Percentiles rank a stretch among this genome's conserved stretches.
Conservation (phyloP, 179 eudicot genomes). For the Silene noctiflora region DNA sequence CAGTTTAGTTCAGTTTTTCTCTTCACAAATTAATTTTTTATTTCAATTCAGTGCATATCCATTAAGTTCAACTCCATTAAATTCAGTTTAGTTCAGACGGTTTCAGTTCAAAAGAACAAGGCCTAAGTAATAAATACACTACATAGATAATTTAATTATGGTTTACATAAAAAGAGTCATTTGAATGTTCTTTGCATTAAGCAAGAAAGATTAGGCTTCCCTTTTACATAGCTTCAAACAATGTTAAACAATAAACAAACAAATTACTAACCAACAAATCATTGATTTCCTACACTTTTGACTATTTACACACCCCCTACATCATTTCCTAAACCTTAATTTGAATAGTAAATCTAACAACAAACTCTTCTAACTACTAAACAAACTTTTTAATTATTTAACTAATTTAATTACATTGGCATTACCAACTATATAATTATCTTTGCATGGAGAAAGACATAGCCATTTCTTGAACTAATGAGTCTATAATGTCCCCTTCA, state of each 20-base stretch:
- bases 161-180: conserved; percentile 20
- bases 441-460: conserved; percentile 9
- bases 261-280: conserved; percentile 20
- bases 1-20: too few species aligned
- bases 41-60: too few species aligned
- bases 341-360: conserved; percentile 11
- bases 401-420: conserved; percentile 17
- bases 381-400: neutral
- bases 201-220: conserved; percentile 6
- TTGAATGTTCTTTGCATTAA: conserved; percentile 14
- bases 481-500: conserved; percentile 43
- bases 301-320: conserved; percentile 28
- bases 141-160: too few species aligned
- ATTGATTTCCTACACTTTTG: conserved; percentile 27
- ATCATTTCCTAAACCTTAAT: conserved; percentile 16
- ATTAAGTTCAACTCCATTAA: too few species aligned
- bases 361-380: neutral
- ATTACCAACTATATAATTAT: too few species aligned
- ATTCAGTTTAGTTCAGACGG: too few species aligned
- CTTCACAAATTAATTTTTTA: too few species aligned
- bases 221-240: neutral
- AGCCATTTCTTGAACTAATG: conserved; percentile 41
- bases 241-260: conserved; percentile 13
- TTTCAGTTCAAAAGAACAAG: too few species aligned
- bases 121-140: too few species aligned